Evolutionary conservation across 2,329 filamentous ascomycete genomes (phyloP).

Genomic region (Coniella lustricola): DNA sequence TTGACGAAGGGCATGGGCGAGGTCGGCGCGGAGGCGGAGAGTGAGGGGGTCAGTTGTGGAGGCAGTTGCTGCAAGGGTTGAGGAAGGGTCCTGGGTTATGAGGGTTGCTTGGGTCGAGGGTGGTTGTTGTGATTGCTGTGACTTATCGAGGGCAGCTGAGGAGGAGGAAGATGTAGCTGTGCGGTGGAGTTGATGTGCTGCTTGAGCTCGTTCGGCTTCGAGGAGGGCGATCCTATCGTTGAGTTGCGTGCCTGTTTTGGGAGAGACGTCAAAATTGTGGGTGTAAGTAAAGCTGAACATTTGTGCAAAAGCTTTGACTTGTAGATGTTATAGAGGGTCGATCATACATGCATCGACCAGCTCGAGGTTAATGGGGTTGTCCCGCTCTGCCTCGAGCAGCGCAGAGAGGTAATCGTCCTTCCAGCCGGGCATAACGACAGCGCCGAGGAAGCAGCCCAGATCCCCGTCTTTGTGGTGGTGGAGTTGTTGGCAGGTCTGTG

Average conservation of each 20-base stretch:
- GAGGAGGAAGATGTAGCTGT: constrained; percentile 10
- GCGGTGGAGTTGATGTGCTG: constrained; percentile 6
- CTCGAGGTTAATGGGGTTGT: constrained; percentile 52
- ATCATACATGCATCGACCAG: constrained; percentile 73
- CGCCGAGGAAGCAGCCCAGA: too few species aligned
- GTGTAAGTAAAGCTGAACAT: background rate
- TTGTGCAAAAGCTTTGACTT: too few species aligned
- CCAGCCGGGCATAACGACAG: constrained; percentile 56
- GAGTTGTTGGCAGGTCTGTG: background rate
- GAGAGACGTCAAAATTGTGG: constrained; percentile 8
- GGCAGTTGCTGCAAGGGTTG: constrained; percentile 18
- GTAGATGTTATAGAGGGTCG: background rate
- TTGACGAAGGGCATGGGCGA: constrained; percentile 70
- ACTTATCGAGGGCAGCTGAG: constrained; percentile 11
- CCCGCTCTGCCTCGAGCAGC: constrained; percentile 64
- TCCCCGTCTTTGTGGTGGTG: too few species aligned
- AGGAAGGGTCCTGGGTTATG: constrained; percentile 18
- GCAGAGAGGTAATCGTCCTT: constrained; percentile 72
- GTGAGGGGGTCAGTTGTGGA: constrained; percentile 23
- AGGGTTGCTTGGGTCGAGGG: too few species aligned
- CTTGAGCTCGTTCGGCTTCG: constrained; percentile 47
- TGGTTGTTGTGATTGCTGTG: too few species aligned
- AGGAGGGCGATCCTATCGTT: constrained; percentile 59
- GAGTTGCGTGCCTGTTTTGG: constrained; percentile 51
- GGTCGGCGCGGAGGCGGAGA: constrained; percentile 54